Base-by-base conservation (phyloP, 306 rosid species). In the Chamaecrista fasciculata region DNA sequence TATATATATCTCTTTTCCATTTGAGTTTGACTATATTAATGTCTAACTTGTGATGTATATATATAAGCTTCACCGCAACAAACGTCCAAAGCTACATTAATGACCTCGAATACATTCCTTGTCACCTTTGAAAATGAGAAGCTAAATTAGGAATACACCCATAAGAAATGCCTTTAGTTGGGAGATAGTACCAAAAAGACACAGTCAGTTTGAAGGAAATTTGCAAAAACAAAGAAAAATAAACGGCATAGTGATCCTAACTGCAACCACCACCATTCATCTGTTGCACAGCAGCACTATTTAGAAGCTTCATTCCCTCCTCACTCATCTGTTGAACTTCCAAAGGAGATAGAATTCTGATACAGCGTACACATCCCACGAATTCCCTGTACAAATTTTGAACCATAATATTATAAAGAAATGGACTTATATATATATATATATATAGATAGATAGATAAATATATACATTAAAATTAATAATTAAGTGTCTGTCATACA, bases 271-370 rank as follows among this genome's bases (percentile, higher is more conserved):
- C 81, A 57, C 80, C 72, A 25, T 76, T 85, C 11, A 80, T 76
- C 37, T 86, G 86, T 66, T 85, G 89, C 81, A 80, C 75, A 10
- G 85, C 88, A 73, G 84, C 94, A 49, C 86, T 83, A 59, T 85
- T 83, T 11, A 87, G 91, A 77, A 90, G 94, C 78, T 85, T 72
- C 94, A 87, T 87, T 62, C 96, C 91, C 69, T 90, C 96, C 77
- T 83, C 89, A 8, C 96, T 90, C 94, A 90, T 87, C 82, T 87
- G 83, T 80, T 85, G 75, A 67, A 90, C 89, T 80, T 87, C 95
- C n/a, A 85, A 61, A 1, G 96, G 96, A 4, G 95, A 90, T 25
- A 87, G 81, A 67, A 90, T 90, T 66, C 87, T 83, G 39, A 90
- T 87, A 74, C 91, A 87, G 16, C 91, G 84, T 5, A 85, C 96